Evolutionary conservation across 805 yeast species (phyloP).

Genomic region (Monosporozyma yasuniensis): DNA sequence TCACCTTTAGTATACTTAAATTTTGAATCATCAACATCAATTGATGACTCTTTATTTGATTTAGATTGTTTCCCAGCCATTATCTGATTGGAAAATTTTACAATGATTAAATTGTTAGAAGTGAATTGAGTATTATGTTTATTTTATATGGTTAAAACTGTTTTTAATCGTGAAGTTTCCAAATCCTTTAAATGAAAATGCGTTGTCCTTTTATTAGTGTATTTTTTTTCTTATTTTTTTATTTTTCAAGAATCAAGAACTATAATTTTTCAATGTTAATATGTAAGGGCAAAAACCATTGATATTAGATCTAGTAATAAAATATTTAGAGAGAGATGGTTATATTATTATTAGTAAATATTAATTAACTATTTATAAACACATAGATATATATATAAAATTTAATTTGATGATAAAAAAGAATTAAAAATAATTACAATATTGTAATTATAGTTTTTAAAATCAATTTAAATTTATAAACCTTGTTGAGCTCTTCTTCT

Average conservation of each 20-base stretch:
- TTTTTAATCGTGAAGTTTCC: no score
- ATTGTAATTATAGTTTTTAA: background rate
- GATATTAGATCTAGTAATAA: background rate
- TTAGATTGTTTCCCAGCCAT: background rate
- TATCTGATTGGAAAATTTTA: background rate
- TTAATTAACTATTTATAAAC: background rate
- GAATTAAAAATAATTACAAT: background rate
- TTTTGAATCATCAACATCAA: slow-evolving; percentile 19
- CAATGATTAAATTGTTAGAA: no score
- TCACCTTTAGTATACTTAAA: slow-evolving; percentile 21
- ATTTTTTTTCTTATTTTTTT: no score
- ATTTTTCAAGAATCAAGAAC: no score
- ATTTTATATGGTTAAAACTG: no score
- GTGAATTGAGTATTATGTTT: no score
- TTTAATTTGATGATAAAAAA: no score
- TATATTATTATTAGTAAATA: background rate
- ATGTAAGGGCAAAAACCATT: no score
- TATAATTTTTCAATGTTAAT: no score
- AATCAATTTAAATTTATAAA: slow-evolving; percentile 31
- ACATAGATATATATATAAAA: background rate
- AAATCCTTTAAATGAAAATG: no score
- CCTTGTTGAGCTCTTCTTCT: slow-evolving; percentile 84
- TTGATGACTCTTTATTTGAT: background rate
- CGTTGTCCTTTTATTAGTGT: no score
- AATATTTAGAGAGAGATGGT: background rate